Base-by-base conservation (phyloP, 768 basidiomycete genomes). In the Phaeolepiota aurea region DNA sequence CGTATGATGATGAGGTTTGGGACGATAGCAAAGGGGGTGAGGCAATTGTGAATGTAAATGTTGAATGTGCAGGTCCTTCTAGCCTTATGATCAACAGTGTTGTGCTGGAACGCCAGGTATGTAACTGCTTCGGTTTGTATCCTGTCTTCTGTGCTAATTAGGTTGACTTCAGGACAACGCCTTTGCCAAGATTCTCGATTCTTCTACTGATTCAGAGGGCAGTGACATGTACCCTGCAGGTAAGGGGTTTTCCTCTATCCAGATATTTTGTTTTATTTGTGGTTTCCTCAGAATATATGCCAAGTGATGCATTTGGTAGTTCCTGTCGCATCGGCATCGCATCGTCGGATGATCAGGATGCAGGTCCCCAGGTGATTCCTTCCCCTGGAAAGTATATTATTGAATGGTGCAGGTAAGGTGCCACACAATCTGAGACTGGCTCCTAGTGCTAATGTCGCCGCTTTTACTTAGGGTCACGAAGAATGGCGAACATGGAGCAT, bases 301-400 rank as follows among this genome's bases (percentile, higher is more conserved):
- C 74, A 7, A 82, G 80, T 0, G 87, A 90, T 49, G 72, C 74
- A 44, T 74, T 86, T 45, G 71, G 69, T 31, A 69, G 77, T 22
- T 51, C 69, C 15, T 79, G 76, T 49, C 70, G 72, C 9, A 58
- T 86, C 30, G 65, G 62, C 33, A 53, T 82, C 43, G 54, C 66
- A 3, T 48, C 61, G 19, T 57, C 61, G 16, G 74, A 70, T 21
- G 66, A 69, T 12, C 56, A 61, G 13, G 44, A 56, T 10, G 43
- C 44, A 18, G 57, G 56, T 2, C 53, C 62, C 13, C 58, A 55
- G 13, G 45, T 50, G 3, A 61, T 77, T 25, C 53, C 62, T 5
- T 69, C 71, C 12, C 76, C 79, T 0, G 87, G 82, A 2, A 62
- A 63, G 43, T 85, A 82, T 50, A 62, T 69, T 28, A 52, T 87